A percentile compares a stretch with the other conserved stretches of the same genome.
These are phyloP conservation scores for Fraxinus velutina DNA, from an alignment of 305 asterid species.

Conservation along the genomic window DNA sequence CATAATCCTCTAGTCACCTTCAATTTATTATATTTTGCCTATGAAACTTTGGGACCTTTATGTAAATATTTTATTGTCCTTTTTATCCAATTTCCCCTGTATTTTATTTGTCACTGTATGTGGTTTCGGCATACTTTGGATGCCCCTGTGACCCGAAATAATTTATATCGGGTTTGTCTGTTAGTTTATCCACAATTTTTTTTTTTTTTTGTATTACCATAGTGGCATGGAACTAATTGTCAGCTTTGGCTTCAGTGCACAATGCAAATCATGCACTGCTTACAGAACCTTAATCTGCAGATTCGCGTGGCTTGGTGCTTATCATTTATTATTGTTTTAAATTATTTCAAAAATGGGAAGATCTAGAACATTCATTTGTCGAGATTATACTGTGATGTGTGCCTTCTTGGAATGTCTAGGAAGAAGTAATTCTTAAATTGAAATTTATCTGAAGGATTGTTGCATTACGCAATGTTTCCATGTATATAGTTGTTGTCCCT, in stretches of 20 bases:
- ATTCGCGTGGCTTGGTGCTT: neutral
- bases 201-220: neutral
- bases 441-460: neutral
- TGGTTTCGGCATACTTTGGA: neutral
- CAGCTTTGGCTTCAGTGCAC: constrained; percentile 16
- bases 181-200: neutral
- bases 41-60: neutral
- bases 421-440: neutral
- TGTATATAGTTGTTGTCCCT: constrained; percentile 13
- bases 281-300: neutral
- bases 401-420: neutral
- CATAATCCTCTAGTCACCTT: neutral
- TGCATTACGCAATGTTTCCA: constrained; percentile 13
- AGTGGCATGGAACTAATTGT: neutral
- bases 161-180: neutral
- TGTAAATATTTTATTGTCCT: neutral
- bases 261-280: constrained; percentile 12
- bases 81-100: neutral
- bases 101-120: neutral
- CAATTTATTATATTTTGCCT: constrained; percentile 1
- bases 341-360: constrained; percentile 21
- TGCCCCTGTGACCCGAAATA: neutral
- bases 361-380: constrained; percentile 16
- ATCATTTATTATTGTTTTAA: constrained; percentile 13
- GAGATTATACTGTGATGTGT: neutral